Percentiles rank a stretch among this genome's conserved stretches.
These are phyloP conservation scores for Trichosporon coremiiforme DNA, from an alignment of 1,284 basidiomycete genomes.

Conservation along the genomic window DNA sequence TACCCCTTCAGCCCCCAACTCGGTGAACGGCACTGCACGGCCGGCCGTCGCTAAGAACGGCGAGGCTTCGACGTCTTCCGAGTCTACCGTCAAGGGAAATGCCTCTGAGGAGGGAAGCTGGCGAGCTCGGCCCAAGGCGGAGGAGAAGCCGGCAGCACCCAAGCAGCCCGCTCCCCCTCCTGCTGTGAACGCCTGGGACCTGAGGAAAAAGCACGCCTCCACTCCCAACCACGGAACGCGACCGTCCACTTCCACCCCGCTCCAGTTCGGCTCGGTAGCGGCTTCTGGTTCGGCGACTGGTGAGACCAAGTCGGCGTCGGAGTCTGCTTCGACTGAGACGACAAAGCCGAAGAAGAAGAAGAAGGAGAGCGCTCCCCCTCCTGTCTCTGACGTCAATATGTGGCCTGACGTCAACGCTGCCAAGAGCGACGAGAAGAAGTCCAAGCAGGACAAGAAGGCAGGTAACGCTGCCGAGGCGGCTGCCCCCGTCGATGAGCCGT, in stretches of 20 bases:
- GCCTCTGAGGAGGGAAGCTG: conserved; percentile 44
- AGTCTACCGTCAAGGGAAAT: conserved; percentile 26
- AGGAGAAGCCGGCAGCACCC: conserved; percentile 22
- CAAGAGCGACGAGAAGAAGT: conserved; percentile 39
- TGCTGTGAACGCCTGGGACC: conserved; percentile 49
- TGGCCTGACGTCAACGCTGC: conserved; percentile 52
- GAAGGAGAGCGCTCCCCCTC: conserved; percentile 24
- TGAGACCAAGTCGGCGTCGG: background rate
- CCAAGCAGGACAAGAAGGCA: conserved; percentile 36
- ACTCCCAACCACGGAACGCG: background rate
- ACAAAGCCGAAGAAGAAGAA: conserved; percentile 32
- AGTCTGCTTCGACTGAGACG: conserved; percentile 12
- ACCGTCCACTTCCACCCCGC: background rate
- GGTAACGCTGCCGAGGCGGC: conserved; percentile 30
- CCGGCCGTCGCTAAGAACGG: background rate
- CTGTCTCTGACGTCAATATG: conserved; percentile 39
- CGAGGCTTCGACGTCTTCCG: conserved; percentile 8
- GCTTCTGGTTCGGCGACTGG: background rate
- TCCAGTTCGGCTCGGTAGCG: conserved; percentile 26
- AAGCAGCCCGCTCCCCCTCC: conserved; percentile 39
- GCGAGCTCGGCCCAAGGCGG: conserved; percentile 36
- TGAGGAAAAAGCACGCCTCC: conserved; percentile 40
- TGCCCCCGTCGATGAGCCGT: conserved; percentile 29
- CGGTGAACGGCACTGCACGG: background rate
- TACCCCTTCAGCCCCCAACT: background rate